phyloP scores from a whole-genome alignment of 768 basidiomycete species.

The Melanogaster broomeanus region DNA sequence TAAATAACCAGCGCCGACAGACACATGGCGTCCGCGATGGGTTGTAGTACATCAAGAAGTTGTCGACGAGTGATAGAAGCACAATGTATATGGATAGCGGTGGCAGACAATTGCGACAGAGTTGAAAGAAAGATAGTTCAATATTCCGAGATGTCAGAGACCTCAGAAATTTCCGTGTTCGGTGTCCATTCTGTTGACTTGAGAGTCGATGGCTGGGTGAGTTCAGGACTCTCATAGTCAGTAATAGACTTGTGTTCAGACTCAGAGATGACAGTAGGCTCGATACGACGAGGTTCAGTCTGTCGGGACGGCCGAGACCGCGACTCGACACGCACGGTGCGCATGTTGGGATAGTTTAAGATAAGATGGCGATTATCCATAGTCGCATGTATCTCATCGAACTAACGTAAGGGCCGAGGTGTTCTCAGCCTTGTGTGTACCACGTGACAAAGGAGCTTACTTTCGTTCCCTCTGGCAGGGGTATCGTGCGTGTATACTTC shows the following conservation, averaged over 20 bases:
- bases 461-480: slow-evolving; percentile 72
- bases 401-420: slow-evolving; percentile 40
- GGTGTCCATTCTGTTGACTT: slow-evolving; percentile 25
- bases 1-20: slow-evolving; percentile 23
- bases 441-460: slow-evolving; percentile 37
- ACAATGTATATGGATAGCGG: slow-evolving; percentile 9
- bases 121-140: slow-evolving; percentile 15
- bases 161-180: slow-evolving; percentile 25
- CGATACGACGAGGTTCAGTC: slow-evolving; percentile 31
- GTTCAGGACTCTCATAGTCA: slow-evolving; percentile 22
- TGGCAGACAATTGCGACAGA: slow-evolving; percentile 7
- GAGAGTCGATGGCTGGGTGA: slow-evolving; percentile 13
- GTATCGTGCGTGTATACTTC: slow-evolving; percentile 65
- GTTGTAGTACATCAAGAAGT: slow-evolving; percentile 18
- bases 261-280: slow-evolving; percentile 35
- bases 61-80: slow-evolving; percentile 6
- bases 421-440: background rate
- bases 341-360: slow-evolving; percentile 60
- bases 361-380: slow-evolving; percentile 63
- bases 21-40: slow-evolving; percentile 2
- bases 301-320: slow-evolving; percentile 24
- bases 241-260: slow-evolving; percentile 29
- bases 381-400: slow-evolving; percentile 70
- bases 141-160: slow-evolving; percentile 33
- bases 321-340: slow-evolving; percentile 36